Evolutionary conservation across 2,329 filamentous ascomycete species (phyloP).

Genomic region (Colletotrichum godetiae): DNA sequence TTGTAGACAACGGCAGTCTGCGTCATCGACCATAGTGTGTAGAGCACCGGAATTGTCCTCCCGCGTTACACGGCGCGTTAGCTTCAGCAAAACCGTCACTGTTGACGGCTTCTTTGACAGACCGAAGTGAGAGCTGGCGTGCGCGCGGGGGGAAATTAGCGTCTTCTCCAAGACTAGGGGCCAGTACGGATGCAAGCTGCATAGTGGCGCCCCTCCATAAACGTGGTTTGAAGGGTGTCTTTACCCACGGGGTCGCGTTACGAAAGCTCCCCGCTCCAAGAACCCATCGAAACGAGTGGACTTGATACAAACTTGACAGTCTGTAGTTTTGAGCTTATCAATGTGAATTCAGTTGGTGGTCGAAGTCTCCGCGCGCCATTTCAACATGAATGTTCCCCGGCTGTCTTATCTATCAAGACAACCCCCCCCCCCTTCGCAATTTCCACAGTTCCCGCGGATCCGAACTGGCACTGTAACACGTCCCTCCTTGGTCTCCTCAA

Average conservation of each 20-base stretch:
- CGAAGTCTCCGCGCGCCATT: background rate
- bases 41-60: background rate
- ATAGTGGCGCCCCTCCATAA: background rate
- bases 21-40: background rate
- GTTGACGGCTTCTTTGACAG: background rate
- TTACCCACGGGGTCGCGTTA: background rate
- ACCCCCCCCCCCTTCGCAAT: background rate
- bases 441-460: conserved; percentile 28
- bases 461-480: conserved; percentile 17
- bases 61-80: background rate
- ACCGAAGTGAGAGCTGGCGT: background rate
- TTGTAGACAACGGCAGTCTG: background rate
- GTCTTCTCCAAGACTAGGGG: background rate
- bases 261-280: background rate
- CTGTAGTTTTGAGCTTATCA: background rate
- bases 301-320: background rate
- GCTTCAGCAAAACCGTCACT: background rate
- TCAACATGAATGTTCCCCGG: conserved; percentile 1
- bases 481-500: background rate
- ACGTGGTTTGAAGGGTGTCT: background rate
- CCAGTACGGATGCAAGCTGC: no score
- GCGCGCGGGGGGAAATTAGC: background rate
- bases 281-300: background rate
- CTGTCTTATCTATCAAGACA: conserved; percentile 21
- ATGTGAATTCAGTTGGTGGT: background rate